Evolutionary conservation across 169 alveolate genomes (phyloP).

Genomic region (Cryptosporidium felis): DNA sequence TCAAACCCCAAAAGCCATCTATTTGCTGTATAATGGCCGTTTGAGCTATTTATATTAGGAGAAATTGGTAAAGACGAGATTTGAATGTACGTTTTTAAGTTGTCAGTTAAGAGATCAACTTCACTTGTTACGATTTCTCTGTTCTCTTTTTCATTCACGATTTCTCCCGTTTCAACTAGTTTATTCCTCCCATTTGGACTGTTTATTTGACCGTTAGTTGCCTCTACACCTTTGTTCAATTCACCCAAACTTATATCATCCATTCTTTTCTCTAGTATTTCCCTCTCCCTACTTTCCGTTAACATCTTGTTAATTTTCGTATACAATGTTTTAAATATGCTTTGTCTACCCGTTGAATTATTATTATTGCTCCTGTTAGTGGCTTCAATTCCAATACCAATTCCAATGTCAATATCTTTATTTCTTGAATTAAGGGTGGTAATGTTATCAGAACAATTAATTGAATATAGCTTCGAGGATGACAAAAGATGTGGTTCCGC

Average conservation of each 20-base stretch:
- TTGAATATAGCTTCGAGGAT: no score
- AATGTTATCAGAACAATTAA: no score
- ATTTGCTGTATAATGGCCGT: not conserved
- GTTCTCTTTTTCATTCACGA: not conserved
- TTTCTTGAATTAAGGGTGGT: no score
- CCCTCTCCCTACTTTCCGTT: not conserved
- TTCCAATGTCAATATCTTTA: no score
- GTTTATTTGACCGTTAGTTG: no score
- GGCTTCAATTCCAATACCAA: no score
- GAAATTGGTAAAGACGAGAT: slow-evolving; percentile 39
- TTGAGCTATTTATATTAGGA: not conserved
- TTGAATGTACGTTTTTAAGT: not conserved
- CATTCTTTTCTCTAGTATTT: not conserved
- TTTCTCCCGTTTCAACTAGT: no score
- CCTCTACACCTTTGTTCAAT: no score
- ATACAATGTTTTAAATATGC: not conserved
- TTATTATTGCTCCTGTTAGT: not conserved
- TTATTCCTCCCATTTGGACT: no score
- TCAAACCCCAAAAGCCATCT: slow-evolving; percentile 66
- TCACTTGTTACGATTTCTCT: not conserved
- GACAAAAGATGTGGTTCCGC: no score
- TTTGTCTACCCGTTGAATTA: not conserved
- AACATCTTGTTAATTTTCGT: not conserved
- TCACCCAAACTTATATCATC: no score
- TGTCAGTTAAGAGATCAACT: no score